Base-by-base conservation (phyloP, 768 basidiomycete genomes). In the Solioccasus polychromus region DNA sequence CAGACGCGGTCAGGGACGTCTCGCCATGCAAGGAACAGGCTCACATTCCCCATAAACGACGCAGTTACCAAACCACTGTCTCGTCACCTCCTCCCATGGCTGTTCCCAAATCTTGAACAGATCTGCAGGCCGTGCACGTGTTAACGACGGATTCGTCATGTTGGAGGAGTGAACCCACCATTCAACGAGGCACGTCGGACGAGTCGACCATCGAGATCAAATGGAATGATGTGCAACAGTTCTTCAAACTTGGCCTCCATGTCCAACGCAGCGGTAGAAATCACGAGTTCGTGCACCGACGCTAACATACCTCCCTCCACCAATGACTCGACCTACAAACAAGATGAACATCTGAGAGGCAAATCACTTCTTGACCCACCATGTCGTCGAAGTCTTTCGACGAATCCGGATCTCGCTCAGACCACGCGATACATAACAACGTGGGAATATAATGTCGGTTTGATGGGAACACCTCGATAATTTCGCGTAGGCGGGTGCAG, bases 401-500 rank as follows among this genome's bases (percentile, higher is more conserved):
- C 9, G 64, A 61, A 4, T 67, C 53, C n/a, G 67, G 58, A 24
- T 69, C 70, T 20, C 62, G 69, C 30, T 76, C 77, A 3, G 70
- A 63, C 85, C 87, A 90, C 18, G 70, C 72, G 38, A 90, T 64
- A 4, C 83, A 64, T 15, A 89, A 45, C 2, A 89, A 62, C 2
- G 79, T 77, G 12, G 87, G 85, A 15, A 75, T 58, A 52, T 82
- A 89, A 62, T 79, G 77, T 17, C 78, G 77, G 38, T 75, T 70
- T 1, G 66, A 50, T 1, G 82, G 80, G 17, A 87, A 65, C 0
- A 68, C 60, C 39, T 78, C 69, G 23, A 88, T 60, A 17, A 87
- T 68, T 46, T 87, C 82, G 26, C 85, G 77, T 18, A 90, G 64
- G 19, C 88, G 79, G 23, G 80, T 66, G 53, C 83, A 86, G 58